Conservation (phyloP, 768 basidiomycete species). For the Tubosaeta sp. region DNA sequence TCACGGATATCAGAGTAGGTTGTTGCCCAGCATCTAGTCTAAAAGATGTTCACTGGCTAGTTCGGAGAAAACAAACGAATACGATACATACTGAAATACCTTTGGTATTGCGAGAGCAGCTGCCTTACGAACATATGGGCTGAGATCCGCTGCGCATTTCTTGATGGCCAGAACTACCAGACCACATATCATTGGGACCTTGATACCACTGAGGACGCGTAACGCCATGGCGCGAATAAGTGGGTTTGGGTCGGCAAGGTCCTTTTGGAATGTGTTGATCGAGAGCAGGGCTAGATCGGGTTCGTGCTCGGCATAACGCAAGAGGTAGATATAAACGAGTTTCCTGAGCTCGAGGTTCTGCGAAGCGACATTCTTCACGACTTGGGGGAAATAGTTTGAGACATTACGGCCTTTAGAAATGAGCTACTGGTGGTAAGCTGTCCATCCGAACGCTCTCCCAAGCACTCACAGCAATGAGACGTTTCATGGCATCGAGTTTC, state of each 20-base stretch:
- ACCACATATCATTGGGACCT: constrained; percentile 82
- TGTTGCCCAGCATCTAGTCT: constrained; percentile 77
- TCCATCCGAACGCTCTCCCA: neutral
- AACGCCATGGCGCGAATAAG: constrained; percentile 96
- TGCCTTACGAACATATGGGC: constrained; percentile 92
- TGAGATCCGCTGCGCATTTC: constrained; percentile 87
- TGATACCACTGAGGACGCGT: constrained; percentile 87
- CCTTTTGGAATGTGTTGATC: constrained; percentile 98
- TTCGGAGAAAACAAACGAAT: constrained; percentile 7
- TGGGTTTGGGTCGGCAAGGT: constrained; percentile 87
- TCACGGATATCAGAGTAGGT: constrained; percentile 62
- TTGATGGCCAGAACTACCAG: constrained; percentile 85
- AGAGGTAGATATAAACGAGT: constrained; percentile 95
- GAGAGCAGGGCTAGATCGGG: constrained; percentile 94
- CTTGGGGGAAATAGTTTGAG: constrained; percentile 91
- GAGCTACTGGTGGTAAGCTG: constrained; percentile 45
- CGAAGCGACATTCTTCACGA: constrained; percentile 95
- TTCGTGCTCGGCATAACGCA: constrained; percentile 89
- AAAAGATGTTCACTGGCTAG: constrained; percentile 5
- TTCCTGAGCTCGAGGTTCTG: constrained; percentile 92
- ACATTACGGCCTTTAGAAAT: constrained; percentile 92
- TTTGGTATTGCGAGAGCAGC: constrained; percentile 89
- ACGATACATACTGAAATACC: constrained; percentile 60
- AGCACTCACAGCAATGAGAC: constrained; percentile 80
- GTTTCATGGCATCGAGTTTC: constrained; percentile 92